These are phyloP conservation scores for Themeda triandra DNA, from an alignment of 176 grass and related monocot species.

Conservation along the genomic window DNA sequence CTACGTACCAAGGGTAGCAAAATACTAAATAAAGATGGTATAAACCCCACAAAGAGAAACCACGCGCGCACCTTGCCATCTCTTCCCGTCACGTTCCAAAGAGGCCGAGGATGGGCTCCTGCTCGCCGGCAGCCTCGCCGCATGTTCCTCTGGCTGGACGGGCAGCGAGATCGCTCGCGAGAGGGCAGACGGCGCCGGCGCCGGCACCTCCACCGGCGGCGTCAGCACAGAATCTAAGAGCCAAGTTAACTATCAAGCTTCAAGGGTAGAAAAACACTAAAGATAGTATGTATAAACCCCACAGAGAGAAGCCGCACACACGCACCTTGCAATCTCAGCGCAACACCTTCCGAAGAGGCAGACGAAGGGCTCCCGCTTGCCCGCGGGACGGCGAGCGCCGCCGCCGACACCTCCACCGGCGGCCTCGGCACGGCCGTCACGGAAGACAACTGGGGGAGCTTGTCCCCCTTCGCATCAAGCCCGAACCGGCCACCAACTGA, in stretches of 20 bases:
- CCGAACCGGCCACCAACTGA: conserved; percentile 71
- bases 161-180: too few relatives aligned
- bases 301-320: not conserved
- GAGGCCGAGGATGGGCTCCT: conserved; percentile 27
- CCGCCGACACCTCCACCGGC: conserved; percentile 12
- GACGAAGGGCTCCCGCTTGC: conserved; percentile 28
- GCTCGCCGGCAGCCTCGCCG: not conserved
- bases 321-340: conserved; percentile 28
- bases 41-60: not conserved
- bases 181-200: too few relatives aligned
- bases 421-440: conserved; percentile 9
- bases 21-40: too few relatives aligned
- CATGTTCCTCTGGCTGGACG: not conserved
- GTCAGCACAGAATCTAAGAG: not conserved
- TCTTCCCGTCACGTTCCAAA: conserved; percentile 18
- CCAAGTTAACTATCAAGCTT: not conserved
- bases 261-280: not conserved
- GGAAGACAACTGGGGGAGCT: conserved; percentile 55
- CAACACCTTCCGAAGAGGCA: conserved; percentile 28
- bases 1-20: too few relatives aligned
- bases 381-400: conserved; percentile 10
- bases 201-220: too few relatives aligned
- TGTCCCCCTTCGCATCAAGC: conserved; percentile 19
- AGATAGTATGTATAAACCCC: conserved; percentile 2
- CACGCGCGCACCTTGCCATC: conserved; percentile 11